These are phyloP conservation scores for Macrolepiota dolichaula DNA, from an alignment of 768 basidiomycete species.

Conservation along the genomic window DNA sequence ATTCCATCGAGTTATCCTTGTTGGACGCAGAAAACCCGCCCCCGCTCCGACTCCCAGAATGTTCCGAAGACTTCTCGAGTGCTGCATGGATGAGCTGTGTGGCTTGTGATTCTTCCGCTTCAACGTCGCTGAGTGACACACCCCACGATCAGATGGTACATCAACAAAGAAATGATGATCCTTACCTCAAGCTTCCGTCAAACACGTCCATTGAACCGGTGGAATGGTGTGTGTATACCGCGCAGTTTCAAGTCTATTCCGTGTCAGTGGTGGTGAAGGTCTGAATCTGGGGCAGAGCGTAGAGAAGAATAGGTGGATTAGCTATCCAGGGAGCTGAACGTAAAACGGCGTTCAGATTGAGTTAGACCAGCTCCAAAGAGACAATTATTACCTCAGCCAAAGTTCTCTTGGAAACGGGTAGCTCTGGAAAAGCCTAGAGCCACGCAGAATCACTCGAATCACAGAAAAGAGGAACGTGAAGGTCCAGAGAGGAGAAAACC, in stretches of 20 bases:
- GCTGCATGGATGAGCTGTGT: conserved; percentile 34
- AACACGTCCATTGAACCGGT: conserved; percentile 30
- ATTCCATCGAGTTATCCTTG: conserved; percentile 39
- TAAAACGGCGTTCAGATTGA: neutral
- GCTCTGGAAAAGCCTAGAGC: neutral
- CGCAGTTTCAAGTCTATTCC: neutral
- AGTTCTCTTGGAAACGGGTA: neutral
- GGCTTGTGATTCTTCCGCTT: conserved; percentile 43
- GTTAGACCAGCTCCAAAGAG: neutral
- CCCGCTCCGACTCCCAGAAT: neutral
- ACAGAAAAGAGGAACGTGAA: neutral
- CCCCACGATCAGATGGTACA: neutral
- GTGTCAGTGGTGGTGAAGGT: neutral
- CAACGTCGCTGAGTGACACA: conserved; percentile 32
- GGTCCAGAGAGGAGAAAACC: neutral
- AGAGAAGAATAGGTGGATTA: neutral
- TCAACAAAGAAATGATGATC: neutral
- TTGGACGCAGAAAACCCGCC: conserved; percentile 4
- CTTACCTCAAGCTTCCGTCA: conserved; percentile 24
- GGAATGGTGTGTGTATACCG: neutral
- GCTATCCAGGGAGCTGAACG: conserved; percentile 1
- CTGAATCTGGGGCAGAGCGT: neutral
- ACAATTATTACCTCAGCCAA: neutral
- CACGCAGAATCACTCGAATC: neutral
- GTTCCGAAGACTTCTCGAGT: neutral